A percentile compares a stretch with the other conserved stretches of the same genome.
phyloP scores from a whole-genome alignment of 495 filamentous ascomycete species.

The Penicillium alfredii region DNA sequence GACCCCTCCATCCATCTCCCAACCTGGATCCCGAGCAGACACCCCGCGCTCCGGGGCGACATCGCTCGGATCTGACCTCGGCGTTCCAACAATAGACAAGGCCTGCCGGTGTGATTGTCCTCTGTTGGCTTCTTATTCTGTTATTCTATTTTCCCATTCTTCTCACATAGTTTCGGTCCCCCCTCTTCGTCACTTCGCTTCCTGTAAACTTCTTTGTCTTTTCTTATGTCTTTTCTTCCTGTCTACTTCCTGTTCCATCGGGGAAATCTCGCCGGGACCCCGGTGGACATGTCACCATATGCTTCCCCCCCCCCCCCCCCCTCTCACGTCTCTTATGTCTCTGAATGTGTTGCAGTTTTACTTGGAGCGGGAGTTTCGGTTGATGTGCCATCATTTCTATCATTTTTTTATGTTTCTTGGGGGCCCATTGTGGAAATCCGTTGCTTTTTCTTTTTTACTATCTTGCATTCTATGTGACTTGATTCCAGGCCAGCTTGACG shows the following conservation, averaged over 20 bases:
- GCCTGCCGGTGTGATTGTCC: not conserved
- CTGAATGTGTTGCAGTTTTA: conserved; percentile 8
- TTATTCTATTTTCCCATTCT: conserved; percentile 8
- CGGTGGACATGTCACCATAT: conserved; percentile 18
- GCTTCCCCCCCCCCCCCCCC: too few relatives aligned
- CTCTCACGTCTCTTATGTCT: conserved; percentile 29
- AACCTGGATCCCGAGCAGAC: conserved; percentile 54
- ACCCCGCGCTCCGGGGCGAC: conserved; percentile 67
- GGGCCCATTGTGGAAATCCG: too few relatives aligned
- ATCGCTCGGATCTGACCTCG: conserved; percentile 43
- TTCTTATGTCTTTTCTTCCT: conserved; percentile 4
- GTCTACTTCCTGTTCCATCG: too few relatives aligned
- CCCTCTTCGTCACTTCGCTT: conserved; percentile 11
- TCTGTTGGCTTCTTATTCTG: not conserved
- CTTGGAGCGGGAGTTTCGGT: conserved; percentile 25
- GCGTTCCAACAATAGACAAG: conserved; percentile 8
- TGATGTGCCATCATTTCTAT: not conserved
- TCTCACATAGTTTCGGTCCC: conserved; percentile 6
- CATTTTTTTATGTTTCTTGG: not conserved
- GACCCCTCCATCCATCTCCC: conserved; percentile 31
- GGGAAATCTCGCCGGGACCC: too few relatives aligned
- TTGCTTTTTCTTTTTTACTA: not conserved
- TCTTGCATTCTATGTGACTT: not conserved
- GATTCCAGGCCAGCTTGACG: not conserved
- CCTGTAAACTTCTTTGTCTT: conserved; percentile 18